These are phyloP conservation scores for Magnusiomyces magnusii DNA, from an alignment of 1,139 yeast species.

Conservation along the genomic window DNA sequence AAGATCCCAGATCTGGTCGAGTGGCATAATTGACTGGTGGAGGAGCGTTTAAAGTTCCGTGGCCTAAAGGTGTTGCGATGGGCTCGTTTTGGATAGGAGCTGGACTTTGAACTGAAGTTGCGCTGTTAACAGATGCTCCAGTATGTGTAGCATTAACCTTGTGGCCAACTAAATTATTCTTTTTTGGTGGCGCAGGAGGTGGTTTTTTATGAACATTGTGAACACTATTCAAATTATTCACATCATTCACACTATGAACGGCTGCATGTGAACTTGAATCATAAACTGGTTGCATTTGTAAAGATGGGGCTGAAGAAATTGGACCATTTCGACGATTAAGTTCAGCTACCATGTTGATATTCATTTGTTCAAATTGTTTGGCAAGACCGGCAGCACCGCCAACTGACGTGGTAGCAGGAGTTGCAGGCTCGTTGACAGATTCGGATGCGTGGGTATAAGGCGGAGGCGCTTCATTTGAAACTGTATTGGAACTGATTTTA, in stretches of 20 bases:
- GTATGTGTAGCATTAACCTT: not conserved
- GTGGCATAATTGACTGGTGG: not conserved
- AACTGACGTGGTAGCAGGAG: not conserved
- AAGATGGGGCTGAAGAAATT: not conserved
- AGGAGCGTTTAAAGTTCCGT: not conserved
- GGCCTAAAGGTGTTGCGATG: too few species aligned
- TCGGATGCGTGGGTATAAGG: slow-evolving; percentile 3
- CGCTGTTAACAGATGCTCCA: not conserved
- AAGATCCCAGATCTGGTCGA: not conserved
- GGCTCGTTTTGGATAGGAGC: too few species aligned
- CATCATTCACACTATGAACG: too few species aligned
- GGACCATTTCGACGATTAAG: not conserved
- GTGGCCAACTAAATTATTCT: not conserved
- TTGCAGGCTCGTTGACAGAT: not conserved
- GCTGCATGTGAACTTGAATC: too few species aligned
- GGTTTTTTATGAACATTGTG: not conserved
- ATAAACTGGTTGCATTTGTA: too few species aligned
- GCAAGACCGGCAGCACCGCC: slow-evolving; percentile 10
- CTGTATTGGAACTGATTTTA: not conserved
- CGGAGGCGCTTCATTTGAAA: slow-evolving; percentile 1
- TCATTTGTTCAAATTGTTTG: slow-evolving; percentile 10
- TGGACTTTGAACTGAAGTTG: too few species aligned
- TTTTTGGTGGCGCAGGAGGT: slow-evolving; percentile 18
- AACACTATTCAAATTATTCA: too few species aligned
- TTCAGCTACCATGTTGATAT: not conserved